A percentile compares a stretch with the other conserved stretches of the same genome.
Conservation (phyloP, 2,329 filamentous ascomycete genomes). For the Cyclaneusma minus region DNA sequence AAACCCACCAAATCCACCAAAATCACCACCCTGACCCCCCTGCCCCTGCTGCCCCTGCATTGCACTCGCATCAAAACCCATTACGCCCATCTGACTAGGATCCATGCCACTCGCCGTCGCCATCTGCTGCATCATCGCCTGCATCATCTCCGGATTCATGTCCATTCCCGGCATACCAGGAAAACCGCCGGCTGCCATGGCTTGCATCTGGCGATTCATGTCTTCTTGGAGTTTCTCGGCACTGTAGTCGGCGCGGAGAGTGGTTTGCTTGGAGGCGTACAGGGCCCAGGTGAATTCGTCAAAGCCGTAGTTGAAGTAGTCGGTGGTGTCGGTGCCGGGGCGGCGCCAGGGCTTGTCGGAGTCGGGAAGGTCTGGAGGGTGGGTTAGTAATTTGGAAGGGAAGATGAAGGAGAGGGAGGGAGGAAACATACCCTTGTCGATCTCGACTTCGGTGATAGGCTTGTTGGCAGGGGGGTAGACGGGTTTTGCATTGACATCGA, state of each 20-base stretch:
- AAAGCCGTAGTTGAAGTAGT: conserved; percentile 99
- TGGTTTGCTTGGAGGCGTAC: conserved; percentile 80
- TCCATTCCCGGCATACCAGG: conserved; percentile 27
- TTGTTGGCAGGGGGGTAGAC: conserved; percentile 67
- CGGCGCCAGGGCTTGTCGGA: conserved; percentile 92
- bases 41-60: conserved; percentile 45
- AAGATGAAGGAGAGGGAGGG: not conserved
- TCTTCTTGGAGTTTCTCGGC: conserved; percentile 50
- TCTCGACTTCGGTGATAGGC: conserved; percentile 61
- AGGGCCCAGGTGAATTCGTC: conserved; percentile 97
- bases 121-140: conserved; percentile 56
- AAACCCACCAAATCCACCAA: conserved; percentile 12
- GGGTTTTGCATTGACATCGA: conserved; percentile 75
- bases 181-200: conserved; percentile 31
- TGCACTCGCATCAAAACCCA: too few relatives aligned
- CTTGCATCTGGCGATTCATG: conserved; percentile 53
- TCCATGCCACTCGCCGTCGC: conserved; percentile 49
- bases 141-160: conserved; percentile 29
- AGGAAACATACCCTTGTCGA: conserved; percentile 42
- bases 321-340: conserved; percentile 83
- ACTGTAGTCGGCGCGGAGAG: conserved; percentile 59
- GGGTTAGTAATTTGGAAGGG: conserved; percentile 6
- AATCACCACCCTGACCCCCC: conserved; percentile 21
- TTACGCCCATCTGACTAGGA: conserved; percentile 50
- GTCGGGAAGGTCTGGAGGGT: conserved; percentile 43